Evolutionary conservation across 2,329 filamentous ascomycete genomes (phyloP), one percentile per base, ranked within the genome.

Genomic region (Colletotrichum musae): DNA sequence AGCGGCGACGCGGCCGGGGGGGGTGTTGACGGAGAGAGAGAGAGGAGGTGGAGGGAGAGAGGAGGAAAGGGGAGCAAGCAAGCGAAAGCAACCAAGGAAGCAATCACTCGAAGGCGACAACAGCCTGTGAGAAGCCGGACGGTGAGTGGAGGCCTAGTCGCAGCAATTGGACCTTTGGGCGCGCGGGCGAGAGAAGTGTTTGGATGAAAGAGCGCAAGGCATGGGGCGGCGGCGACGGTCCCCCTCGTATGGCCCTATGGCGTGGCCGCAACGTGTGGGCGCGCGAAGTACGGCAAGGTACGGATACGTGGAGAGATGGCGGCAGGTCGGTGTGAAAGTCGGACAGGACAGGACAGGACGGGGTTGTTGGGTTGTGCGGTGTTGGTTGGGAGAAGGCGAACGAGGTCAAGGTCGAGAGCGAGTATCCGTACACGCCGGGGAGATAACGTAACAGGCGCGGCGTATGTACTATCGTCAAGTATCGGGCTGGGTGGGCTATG

Each of bases 121-220:
- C 28, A 70, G 64, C 68, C 68, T 70, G 68, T 70, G 63, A 62
- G 58, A 70, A 62, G 58, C 58, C 64, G 47, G 62, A 69, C 54
- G 66, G 48, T 41, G 39, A 62, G 63, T 60, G 48, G 32, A 64
- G 59, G 39, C 47, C 28, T 43, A 36, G 48, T 48, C 21, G 21
- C 48, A 67, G 51, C 64, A 63, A 63, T 63, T 48, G 64, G 67
- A 62, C 52, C 39, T 61, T 45, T 15, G 52, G 24, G 28, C 56
- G 21, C 24, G 56, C 32, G 32, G 32, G 32, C 7, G 32, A 36
- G 32, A 36, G 32, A 36, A 24, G 68, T 68, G 64, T 70, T 70
- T 58, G 58, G 68, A 70, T 26, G 64, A 68, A 68, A 62, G 32
- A 47, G 47, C 47, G 13, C 47, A 21, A 24, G 13, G 68, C 57